Evolutionary conservation across 495 filamentous ascomycete species (phyloP).

Genomic region (Pseudevernia furfuracea): DNA sequence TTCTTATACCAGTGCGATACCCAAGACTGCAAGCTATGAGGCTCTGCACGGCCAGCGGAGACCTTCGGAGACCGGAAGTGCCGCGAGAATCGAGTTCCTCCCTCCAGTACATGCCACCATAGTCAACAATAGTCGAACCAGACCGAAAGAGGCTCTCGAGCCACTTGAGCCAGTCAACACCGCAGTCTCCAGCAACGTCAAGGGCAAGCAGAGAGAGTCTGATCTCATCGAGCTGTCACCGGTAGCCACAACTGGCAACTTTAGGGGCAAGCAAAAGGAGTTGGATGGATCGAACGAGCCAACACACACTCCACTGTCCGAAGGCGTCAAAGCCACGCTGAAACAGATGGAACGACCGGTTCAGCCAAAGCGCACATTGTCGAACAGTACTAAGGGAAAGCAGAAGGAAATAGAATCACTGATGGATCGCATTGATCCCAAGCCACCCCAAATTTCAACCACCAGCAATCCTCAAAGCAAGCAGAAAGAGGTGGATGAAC

Average conservation of each 20-base stretch:
- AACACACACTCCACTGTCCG: not conserved
- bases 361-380: not conserved
- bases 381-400: not conserved
- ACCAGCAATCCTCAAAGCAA: slow-evolving; percentile 5
- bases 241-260: slow-evolving; percentile 1
- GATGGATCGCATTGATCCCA: slow-evolving; percentile 10
- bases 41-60: slow-evolving; percentile 11
- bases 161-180: slow-evolving; percentile 2
- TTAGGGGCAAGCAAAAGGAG: not conserved
- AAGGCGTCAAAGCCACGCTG: not conserved
- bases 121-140: slow-evolving; percentile 14
- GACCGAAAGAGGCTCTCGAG: slow-evolving; percentile 3
- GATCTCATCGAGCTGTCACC: slow-evolving; percentile 6
- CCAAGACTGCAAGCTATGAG: slow-evolving; percentile 18
- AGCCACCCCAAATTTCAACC: slow-evolving; percentile 22
- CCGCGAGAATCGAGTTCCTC: slow-evolving; percentile 12
- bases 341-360: not conserved
- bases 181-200: not conserved
- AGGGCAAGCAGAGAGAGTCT: slow-evolving; percentile 3
- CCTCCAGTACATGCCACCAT: slow-evolving; percentile 24
- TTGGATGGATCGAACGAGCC: not conserved
- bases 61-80: slow-evolving; percentile 16
- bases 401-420: slow-evolving; percentile 5
- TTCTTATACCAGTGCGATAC: slow-evolving; percentile 15
- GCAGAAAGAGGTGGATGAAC: slow-evolving; percentile 14